Evolutionary conservation across 352 stramenopile species (phyloP).

Genomic region (Phytophthora meadii): DNA sequence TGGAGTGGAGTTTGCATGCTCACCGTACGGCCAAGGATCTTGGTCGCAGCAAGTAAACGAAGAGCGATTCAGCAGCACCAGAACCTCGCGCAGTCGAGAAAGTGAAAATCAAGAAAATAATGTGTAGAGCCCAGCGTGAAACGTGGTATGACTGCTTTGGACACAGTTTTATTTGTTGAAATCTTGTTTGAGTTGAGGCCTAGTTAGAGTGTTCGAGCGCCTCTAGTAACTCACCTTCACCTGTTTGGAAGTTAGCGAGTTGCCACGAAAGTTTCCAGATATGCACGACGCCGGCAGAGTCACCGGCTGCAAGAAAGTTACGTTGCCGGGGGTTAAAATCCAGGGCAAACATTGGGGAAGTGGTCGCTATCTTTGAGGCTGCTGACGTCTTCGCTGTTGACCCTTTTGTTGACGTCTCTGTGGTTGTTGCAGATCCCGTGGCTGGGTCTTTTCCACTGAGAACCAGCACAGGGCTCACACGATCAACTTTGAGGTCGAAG

Average conservation of each 20-base stretch:
- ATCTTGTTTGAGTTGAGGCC: conserved; percentile 9
- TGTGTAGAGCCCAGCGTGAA: conserved; percentile 19
- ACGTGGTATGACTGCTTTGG: conserved; percentile 13
- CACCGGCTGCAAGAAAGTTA: conserved; percentile 83
- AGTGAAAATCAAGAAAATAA: conserved; percentile 18
- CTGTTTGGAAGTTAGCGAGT: conserved; percentile 79
- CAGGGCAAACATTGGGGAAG: conserved; percentile 58
- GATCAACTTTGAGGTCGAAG: conserved; percentile 76
- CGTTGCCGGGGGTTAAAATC: conserved; percentile 87
- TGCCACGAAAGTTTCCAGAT: conserved; percentile 89
- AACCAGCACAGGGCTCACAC: conserved; percentile 48
- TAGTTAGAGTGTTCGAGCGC: conserved; percentile 35
- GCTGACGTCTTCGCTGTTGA: conserved; percentile 5
- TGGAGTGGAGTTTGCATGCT: conserved; percentile 88
- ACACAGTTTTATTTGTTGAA: conserved; percentile 3
- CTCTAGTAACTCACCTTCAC: conserved; percentile 68
- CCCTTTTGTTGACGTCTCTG: conserved; percentile 6
- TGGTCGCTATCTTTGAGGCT: conserved; percentile 20
- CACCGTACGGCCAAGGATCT: conserved; percentile 85
- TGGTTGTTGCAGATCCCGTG: conserved; percentile 5
- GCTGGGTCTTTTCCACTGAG: conserved; percentile 49
- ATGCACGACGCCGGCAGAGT: conserved; percentile 67
- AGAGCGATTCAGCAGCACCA: neutral
- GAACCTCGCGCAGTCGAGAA: conserved; percentile 5
- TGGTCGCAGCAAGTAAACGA: conserved; percentile 68